These are phyloP conservation scores for Eimeria necatrix DNA, from an alignment of 169 alveolate genomes.

Conservation along the genomic window DNA sequence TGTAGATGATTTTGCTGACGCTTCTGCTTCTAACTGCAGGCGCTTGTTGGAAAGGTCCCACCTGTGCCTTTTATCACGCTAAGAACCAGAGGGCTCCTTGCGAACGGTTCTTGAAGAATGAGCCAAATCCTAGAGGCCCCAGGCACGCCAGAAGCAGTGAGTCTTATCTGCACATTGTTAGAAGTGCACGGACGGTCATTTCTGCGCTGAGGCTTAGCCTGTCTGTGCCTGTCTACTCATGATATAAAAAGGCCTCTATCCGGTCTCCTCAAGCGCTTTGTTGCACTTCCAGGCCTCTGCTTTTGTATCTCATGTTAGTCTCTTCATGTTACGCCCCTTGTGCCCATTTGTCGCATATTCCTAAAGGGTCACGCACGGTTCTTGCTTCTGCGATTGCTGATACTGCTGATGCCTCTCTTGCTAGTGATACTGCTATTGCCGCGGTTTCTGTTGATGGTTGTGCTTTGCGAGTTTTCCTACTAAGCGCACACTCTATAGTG, in stretches of 20 bases:
- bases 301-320: not conserved
- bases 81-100: not conserved
- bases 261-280: not conserved
- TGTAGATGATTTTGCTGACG: too few species aligned
- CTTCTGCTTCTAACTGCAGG: not conserved
- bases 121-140: not conserved
- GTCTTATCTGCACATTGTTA: not conserved
- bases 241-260: not conserved
- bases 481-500: too few species aligned
- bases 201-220: not conserved
- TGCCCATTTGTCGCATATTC: not conserved
- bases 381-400: not conserved
- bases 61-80: not conserved
- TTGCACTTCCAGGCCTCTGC: not conserved
- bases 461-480: too few species aligned
- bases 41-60: not conserved
- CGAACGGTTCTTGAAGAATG: not conserved
- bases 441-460: not conserved
- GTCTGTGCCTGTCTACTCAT: not conserved
- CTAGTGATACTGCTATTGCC: conserved; percentile 4
- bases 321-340: not conserved
- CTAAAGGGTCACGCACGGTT: not conserved
- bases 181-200: not conserved
- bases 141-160: not conserved
- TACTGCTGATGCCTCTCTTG: not conserved